phyloP scores from a whole-genome alignment of 1,284 basidiomycete species.

The Trichosporon sp. region DNA sequence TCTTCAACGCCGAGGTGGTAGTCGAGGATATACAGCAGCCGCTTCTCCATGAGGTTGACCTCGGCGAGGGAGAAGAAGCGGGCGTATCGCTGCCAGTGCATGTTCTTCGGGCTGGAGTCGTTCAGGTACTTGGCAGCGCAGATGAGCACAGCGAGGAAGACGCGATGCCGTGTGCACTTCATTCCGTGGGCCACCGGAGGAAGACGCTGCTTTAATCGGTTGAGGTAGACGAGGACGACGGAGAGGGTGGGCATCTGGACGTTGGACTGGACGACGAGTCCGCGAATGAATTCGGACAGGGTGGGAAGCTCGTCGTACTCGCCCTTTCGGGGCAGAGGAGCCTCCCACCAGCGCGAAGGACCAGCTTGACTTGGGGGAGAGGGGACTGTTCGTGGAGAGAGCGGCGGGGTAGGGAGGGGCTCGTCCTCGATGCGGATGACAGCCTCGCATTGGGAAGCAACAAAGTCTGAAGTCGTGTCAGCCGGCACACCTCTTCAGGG shows the following conservation, averaged over 20 bases:
- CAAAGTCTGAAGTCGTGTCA: slow-evolving; percentile 46
- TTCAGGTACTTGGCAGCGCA: slow-evolving; percentile 97
- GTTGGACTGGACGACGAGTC: slow-evolving; percentile 75
- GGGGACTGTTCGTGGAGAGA: slow-evolving; percentile 18
- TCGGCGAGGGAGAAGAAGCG: slow-evolving; percentile 59
- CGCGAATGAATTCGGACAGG: slow-evolving; percentile 79
- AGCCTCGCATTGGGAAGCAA: slow-evolving; percentile 36
- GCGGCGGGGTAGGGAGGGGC: slow-evolving; percentile 16
- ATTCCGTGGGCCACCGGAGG: slow-evolving; percentile 62
- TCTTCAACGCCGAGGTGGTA: slow-evolving; percentile 84
- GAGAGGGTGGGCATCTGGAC: slow-evolving; percentile 89
- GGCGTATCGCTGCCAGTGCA: slow-evolving; percentile 78
- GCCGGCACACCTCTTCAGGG: slow-evolving; percentile 24
- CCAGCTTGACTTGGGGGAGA: slow-evolving; percentile 20
- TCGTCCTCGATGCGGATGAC: slow-evolving; percentile 40
- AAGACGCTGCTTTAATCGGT: slow-evolving; percentile 73
- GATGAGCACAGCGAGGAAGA: slow-evolving; percentile 93
- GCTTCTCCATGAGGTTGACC: slow-evolving; percentile 94
- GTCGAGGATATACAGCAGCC: slow-evolving; percentile 79
- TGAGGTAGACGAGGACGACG: slow-evolving; percentile 89
- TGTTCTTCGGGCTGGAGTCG: slow-evolving; percentile 91
- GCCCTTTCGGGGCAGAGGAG: slow-evolving; percentile 32
- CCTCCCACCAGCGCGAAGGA: slow-evolving; percentile 37
- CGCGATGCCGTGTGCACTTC: slow-evolving; percentile 86
- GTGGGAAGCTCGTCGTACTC: slow-evolving; percentile 54